Base-by-base conservation (phyloP, 192 early-diverging fungal species). In the Mortierella claussenii region DNA sequence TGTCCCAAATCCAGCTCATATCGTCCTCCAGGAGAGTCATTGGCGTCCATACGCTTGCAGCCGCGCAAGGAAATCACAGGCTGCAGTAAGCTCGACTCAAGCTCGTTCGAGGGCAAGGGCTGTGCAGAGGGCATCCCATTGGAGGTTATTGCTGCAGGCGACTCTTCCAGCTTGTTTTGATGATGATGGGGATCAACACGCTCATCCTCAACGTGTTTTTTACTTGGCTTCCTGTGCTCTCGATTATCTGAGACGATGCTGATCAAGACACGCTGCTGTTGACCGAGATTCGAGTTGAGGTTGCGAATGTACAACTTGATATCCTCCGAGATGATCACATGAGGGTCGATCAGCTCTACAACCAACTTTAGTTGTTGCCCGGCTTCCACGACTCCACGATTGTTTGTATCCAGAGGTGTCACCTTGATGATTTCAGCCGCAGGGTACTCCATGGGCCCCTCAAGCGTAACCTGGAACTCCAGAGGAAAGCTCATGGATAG, bases 1-100 rank as follows among this genome's bases (percentile, higher is more conserved):
- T 92, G 93, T n/a, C 93, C 93, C 27, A 93, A 78, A 81, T 93
- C 88, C 8, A 94, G 80, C 34, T 91, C 91, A 68, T 85, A 94
- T 20, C 92, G 80, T 26, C 89, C 90, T 46, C 87, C 87, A 7
- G 85, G 34, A 11, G 89, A 82, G 6, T 64, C 74, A 23, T 59
- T 56, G 42, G 76, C 79, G 28, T 79, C 68, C 24, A 91, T 76
- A 17, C 87, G 79, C 60, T 93, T 92, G 58, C 92, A 93, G 3
- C 91, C 91, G 21, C 89, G 82, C 28, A 93, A 60, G 11, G 75
- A 78, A 46, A 93, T 80, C n/a, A 81, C 37, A 18, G 79, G 84
- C 8, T 74, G 74, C 46, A 81, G 15, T 0, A 73, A 48, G 2
- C 67, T 65, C 10, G 70, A 18, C 26, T 74, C 59, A 32, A 40